Conservation (phyloP, 192 early-diverging fungal genomes). For the Coemansia sp. region DNA sequence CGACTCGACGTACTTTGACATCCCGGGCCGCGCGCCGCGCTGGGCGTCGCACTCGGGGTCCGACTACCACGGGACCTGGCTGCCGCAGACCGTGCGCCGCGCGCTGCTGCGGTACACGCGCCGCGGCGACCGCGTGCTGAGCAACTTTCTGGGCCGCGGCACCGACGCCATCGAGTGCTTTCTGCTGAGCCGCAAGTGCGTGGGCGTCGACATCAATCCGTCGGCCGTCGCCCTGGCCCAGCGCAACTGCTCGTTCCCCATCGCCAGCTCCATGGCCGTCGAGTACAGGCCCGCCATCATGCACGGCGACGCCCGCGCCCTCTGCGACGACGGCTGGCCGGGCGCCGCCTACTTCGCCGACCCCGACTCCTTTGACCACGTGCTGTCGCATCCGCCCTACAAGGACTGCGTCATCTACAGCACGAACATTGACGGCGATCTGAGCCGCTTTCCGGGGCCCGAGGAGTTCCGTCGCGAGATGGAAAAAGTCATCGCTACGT, state of each 20-base stretch:
- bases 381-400: slow-evolving; percentile 93
- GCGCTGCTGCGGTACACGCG: slow-evolving; percentile 76
- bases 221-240: slow-evolving; percentile 81
- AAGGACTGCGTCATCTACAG: slow-evolving; percentile 91
- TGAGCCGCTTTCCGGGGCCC: slow-evolving; percentile 74
- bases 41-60: slow-evolving; percentile 93
- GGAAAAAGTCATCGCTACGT: slow-evolving; percentile 69
- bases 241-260: slow-evolving; percentile 83
- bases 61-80: slow-evolving; percentile 94
- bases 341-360: slow-evolving; percentile 65
- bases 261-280: slow-evolving; percentile 62
- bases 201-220: slow-evolving; percentile 90
- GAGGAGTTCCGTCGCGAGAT: slow-evolving; percentile 79
- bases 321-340: slow-evolving; percentile 56
- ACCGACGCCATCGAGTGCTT: slow-evolving; percentile 93
- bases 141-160: slow-evolving; percentile 92
- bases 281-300: slow-evolving; percentile 82
- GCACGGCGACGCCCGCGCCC: slow-evolving; percentile 77
- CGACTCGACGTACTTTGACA: slow-evolving; percentile 87
- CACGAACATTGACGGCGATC: slow-evolving; percentile 84
- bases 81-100: slow-evolving; percentile 86
- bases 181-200: slow-evolving; percentile 73
- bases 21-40: slow-evolving; percentile 86
- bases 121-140: slow-evolving; percentile 78
- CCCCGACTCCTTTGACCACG: slow-evolving; percentile 79